Evolutionary conservation across 441 rosid species (phyloP).

Genomic region (Erodium chrysanthum): DNA sequence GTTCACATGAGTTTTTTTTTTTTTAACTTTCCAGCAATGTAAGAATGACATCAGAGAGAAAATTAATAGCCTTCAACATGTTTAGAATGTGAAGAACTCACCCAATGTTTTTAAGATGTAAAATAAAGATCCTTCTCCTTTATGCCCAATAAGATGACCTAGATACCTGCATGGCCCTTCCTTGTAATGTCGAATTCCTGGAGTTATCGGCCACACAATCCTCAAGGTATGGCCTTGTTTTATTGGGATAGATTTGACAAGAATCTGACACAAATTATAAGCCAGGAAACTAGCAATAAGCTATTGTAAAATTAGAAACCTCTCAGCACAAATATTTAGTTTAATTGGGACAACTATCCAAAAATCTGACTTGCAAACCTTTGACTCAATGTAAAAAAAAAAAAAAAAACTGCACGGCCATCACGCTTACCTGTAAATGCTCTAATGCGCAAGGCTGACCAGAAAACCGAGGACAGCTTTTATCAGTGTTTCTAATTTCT

Average conservation of each 20-base stretch:
- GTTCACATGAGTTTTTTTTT: no score
- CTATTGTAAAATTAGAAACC: neutral
- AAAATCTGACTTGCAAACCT: neutral
- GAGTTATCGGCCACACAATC: constrained; percentile 73
- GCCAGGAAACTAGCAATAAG: neutral
- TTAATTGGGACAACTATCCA: neutral
- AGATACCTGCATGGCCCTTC: constrained; percentile 81
- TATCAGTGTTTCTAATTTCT: constrained; percentile 50
- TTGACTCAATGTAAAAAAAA: constrained; percentile 9
- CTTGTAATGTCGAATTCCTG: constrained; percentile 65
- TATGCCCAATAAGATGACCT: constrained; percentile 88
- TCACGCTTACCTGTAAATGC: constrained; percentile 59
- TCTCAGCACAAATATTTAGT: neutral
- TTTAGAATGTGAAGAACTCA: constrained; percentile 24
- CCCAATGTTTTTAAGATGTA: constrained; percentile 74
- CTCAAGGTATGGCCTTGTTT: constrained; percentile 71
- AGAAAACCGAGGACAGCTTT: constrained; percentile 39
- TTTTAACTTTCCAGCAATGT: no score
- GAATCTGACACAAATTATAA: constrained; percentile 44
- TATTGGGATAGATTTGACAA: constrained; percentile 70
- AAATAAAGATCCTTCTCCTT: constrained; percentile 87
- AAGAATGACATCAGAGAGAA: constrained; percentile 10
- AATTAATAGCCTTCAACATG: constrained; percentile 11
- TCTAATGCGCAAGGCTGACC: constrained; percentile 75
- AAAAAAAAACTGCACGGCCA: constrained; percentile 4